Conservation (phyloP, 169 alveolate genomes). For the Eimeria mitis region DNA sequence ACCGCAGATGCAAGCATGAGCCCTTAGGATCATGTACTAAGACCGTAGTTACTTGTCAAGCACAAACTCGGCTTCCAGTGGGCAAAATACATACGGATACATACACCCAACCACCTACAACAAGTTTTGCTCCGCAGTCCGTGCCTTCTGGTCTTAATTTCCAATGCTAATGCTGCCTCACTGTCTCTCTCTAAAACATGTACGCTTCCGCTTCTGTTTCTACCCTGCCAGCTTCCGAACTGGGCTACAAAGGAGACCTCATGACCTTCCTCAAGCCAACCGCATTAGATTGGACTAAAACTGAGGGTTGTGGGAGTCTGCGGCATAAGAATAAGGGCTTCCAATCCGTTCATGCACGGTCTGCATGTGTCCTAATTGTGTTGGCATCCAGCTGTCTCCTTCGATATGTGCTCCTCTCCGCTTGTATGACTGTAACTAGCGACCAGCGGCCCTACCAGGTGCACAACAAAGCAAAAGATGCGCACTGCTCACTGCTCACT, state of each 20-base stretch:
- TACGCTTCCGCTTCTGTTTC: neutral
- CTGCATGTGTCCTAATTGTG: neutral
- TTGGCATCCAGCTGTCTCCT: neutral
- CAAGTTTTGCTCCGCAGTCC: neutral
- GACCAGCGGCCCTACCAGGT: neutral
- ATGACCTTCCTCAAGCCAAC: neutral
- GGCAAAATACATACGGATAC: neutral
- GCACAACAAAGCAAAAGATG: neutral
- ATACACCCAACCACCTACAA: neutral
- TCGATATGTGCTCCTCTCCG: neutral
- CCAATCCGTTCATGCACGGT: neutral
- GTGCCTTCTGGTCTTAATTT: neutral
- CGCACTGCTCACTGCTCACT: neutral
- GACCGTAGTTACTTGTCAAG: too few relatives aligned
- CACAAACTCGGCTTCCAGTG: too few relatives aligned
- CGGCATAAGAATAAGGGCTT: neutral
- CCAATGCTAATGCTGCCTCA: neutral
- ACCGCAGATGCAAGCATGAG: too few relatives aligned
- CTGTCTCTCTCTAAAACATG: neutral
- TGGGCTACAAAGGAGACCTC: neutral
- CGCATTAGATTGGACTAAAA: neutral
- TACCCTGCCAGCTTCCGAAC: neutral
- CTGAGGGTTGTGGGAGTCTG: neutral
- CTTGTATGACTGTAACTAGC: neutral
- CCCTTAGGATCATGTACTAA: too few relatives aligned